Base-by-base conservation (phyloP, 495 filamentous ascomycete genomes). In the Baudoinia panamericana region DNA sequence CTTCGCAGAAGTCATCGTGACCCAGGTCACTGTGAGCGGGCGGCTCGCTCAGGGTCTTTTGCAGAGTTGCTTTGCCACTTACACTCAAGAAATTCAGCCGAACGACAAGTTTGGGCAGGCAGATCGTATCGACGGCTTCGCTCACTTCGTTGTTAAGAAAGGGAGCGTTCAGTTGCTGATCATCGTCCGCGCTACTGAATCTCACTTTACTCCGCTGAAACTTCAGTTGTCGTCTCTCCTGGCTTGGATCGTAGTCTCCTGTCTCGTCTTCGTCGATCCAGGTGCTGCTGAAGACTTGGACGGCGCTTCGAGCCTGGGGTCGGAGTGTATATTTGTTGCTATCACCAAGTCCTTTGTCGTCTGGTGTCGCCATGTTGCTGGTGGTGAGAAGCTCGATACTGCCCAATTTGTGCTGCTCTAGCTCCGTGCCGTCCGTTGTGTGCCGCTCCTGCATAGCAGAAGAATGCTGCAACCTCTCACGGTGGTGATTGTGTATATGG, bases 231-330 rank as follows among this genome's bases (percentile, higher is more conserved):
- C 43, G 29, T 24, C 17, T n/a, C 30, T 45, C 40, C 20, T 48
- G 43, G 2, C 22, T 29, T 10, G 51, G 44, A 19, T 50, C 49
- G 30, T 52, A 55, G 30, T 48, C 41, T 7, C 52, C 52, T 12
- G 49, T 55, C 1, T 55, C 39, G 19, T 55, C 52, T 13, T 41
- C 7, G 35, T 55, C 52, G 17, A 48, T 33, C 52, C 52, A 55
- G 1, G 52, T 49, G 36, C 22, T 45, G 15, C n/a, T 26, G 18
- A 52, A 44, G 6, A 10, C 24, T 12, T 30, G 15, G 24, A 22
- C 30, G 21, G 23, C 15, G 11, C 17, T 16, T 18, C 50, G 39
- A 1, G 33, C 30, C 15, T 44, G 40, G 7, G 50, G 50, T 6
- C 50, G 44, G 10, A 52, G 36, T 5, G 32, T 30, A 28, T 52